Percentiles rank a stretch among this genome's conserved stretches.
phyloP scores from a whole-genome alignment of 2,329 filamentous ascomycete species.

The Colletotrichum plurivorum region DNA sequence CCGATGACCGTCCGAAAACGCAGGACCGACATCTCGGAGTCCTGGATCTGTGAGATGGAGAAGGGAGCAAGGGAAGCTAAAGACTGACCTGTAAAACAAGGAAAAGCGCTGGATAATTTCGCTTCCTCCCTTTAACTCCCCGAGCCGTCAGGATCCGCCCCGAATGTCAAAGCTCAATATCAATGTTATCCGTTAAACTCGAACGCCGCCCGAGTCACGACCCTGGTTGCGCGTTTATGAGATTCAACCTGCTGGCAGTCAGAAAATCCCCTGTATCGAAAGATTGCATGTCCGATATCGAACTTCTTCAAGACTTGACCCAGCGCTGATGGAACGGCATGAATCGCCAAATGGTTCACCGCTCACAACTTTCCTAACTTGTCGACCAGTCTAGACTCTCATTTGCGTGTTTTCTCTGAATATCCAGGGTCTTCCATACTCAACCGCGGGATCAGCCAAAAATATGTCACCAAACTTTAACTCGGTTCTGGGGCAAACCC shows the following conservation, averaged over 20 bases:
- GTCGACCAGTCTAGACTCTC: neutral
- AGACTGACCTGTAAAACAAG: neutral
- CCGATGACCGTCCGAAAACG: constrained; percentile 7
- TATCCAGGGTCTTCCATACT: neutral
- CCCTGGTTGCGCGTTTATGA: no score
- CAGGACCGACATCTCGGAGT: neutral
- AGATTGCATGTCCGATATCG: neutral
- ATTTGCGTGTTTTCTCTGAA: neutral
- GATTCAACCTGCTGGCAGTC: no score
- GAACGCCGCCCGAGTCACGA: neutral
- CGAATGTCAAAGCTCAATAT: neutral
- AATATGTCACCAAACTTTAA: neutral
- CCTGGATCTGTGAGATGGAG: neutral
- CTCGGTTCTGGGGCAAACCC: no score
- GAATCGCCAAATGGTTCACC: neutral
- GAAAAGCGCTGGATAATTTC: neutral
- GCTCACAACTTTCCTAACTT: neutral
- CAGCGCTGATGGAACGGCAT: neutral
- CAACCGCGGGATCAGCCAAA: neutral
- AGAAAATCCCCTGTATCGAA: neutral
- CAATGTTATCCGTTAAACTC: no score
- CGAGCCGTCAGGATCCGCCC: neutral
- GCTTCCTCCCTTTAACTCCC: neutral
- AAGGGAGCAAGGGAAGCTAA: neutral
- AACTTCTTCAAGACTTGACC: neutral